These are phyloP conservation scores for Phaseolus coccineus DNA, from an alignment of 331 rosid species.

Conservation along the genomic window DNA sequence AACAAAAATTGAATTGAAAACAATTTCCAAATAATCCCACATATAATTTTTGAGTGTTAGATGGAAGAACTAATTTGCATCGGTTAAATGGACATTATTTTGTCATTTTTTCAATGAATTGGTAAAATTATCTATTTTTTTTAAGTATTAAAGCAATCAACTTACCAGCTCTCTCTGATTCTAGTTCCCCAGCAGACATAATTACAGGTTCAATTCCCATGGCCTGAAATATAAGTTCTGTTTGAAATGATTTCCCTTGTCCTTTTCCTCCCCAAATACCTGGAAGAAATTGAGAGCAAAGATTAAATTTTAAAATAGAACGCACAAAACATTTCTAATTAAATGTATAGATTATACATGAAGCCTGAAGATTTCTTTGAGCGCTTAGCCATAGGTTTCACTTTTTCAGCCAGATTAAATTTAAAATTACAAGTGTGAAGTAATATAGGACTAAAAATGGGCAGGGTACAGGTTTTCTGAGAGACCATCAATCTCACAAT, in stretches of 20 bases:
- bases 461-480: not conserved
- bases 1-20: slow-evolving; percentile 18
- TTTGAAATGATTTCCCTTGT: slow-evolving; percentile 97
- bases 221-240: slow-evolving; percentile 92
- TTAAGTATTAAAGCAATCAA: slow-evolving; percentile 38
- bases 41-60: slow-evolving; percentile 24
- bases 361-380: slow-evolving; percentile 12
- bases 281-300: slow-evolving; percentile 41
- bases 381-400: not conserved
- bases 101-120: slow-evolving; percentile 1
- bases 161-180: slow-evolving; percentile 97
- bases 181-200: slow-evolving; percentile 98
- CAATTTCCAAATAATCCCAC: slow-evolving; percentile 5
- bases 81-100: slow-evolving; percentile 13
- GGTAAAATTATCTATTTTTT: not conserved
- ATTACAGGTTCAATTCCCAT: slow-evolving; percentile 95
- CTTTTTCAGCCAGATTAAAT: slow-evolving; percentile 21
- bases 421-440: slow-evolving; percentile 1
- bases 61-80: slow-evolving; percentile 1
- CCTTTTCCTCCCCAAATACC: slow-evolving; percentile 99
- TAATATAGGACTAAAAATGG: not conserved
- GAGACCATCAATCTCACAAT: slow-evolving; percentile 18
- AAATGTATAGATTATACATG: slow-evolving; percentile 9
- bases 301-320: slow-evolving; percentile 7
- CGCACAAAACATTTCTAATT: slow-evolving; percentile 17